Conservation (phyloP, 2,329 filamentous ascomycete species). For the Capronia coronata region DNA sequence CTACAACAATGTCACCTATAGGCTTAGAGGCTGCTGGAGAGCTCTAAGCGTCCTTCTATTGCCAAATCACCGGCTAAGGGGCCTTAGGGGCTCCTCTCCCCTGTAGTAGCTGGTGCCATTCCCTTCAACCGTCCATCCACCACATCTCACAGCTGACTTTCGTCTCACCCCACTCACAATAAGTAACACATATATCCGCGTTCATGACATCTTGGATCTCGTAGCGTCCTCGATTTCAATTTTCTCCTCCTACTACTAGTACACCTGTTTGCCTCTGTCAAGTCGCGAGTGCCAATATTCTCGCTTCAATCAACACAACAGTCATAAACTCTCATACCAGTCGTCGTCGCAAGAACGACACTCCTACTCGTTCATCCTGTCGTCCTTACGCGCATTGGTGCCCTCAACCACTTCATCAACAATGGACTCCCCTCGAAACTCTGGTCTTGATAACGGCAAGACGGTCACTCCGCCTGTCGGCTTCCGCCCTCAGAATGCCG, state of each 20-base stretch:
- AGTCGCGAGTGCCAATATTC: not conserved
- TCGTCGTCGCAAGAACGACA: constrained; percentile 1
- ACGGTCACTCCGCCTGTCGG: constrained; percentile 34
- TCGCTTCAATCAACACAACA: not conserved
- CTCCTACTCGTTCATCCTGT: constrained; percentile 12
- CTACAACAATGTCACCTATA: constrained; percentile 1
- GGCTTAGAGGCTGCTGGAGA: not conserved
- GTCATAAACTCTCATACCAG: not conserved
- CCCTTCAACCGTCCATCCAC: not conserved
- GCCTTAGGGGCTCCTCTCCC: too few species aligned
- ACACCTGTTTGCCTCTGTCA: not conserved
- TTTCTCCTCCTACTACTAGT: not conserved
- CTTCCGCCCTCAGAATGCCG: constrained; percentile 44
- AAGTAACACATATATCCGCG: constrained; percentile 2
- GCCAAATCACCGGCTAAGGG: not conserved
- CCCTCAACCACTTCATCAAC: constrained; percentile 8
- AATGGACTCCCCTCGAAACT: constrained; percentile 26
- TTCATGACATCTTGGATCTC: constrained; percentile 6
- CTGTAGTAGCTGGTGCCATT: not conserved
- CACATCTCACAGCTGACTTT: not conserved
- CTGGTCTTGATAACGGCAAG: constrained; percentile 32
- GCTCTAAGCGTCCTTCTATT: not conserved
- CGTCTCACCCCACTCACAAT: constrained; percentile 10
- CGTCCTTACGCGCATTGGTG: constrained; percentile 18
- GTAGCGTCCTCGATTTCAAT: not conserved